Evolutionary conservation across 371 early-diverging fungal genomes (phyloP).

Genomic region (Haplosporangium sp.): DNA sequence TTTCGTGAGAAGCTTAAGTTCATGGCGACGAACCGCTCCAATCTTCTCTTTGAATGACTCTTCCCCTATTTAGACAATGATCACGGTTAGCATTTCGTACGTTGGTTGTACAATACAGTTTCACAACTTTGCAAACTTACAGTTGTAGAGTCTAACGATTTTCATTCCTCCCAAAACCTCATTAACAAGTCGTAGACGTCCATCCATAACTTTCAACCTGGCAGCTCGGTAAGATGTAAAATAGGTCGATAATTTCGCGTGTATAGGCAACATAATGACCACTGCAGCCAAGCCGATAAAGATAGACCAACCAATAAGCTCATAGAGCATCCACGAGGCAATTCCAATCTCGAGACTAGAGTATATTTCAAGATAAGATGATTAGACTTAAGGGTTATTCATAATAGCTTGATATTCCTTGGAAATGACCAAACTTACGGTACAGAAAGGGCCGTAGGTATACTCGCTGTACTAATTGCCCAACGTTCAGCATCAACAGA

Average conservation of each 20-base stretch:
- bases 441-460: conserved; percentile 3
- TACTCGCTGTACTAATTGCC: conserved; percentile 5
- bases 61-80: conserved; percentile 27
- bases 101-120: neutral
- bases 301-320: conserved; percentile 31
- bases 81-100: neutral
- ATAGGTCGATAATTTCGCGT: conserved; percentile 4
- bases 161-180: conserved; percentile 59
- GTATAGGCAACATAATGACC: conserved; percentile 12
- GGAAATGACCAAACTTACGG: conserved; percentile 3
- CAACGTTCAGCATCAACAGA: conserved; percentile 43
- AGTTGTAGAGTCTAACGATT: conserved; percentile 58
- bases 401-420: too few species aligned
- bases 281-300: conserved; percentile 26
- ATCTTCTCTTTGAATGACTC: conserved; percentile 42
- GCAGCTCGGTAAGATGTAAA: conserved; percentile 13
- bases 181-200: conserved; percentile 65
- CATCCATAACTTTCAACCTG: conserved; percentile 63
- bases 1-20: conserved; percentile 23
- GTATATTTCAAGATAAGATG: too few species aligned
- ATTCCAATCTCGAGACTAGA: conserved; percentile 17
- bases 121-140: conserved; percentile 20
- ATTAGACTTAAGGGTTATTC: too few species aligned
- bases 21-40: conserved; percentile 23
- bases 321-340: conserved; percentile 29